phyloP scores from a whole-genome alignment of 148 eudicot species.

The Camellia granthamiana region DNA sequence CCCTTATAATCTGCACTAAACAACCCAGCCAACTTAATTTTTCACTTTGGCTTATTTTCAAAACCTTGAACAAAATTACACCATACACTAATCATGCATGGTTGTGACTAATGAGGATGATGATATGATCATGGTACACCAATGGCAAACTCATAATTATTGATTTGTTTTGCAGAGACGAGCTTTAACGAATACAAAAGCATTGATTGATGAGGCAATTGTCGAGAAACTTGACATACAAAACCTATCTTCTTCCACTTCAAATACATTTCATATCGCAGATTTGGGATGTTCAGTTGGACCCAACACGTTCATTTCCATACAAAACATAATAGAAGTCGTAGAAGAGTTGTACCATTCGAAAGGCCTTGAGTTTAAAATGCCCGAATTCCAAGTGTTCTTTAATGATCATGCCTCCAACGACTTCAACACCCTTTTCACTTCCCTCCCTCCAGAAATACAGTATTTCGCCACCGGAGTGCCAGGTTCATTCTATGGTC shows the following conservation, averaged over 20 bases:
- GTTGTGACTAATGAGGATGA: too few species aligned
- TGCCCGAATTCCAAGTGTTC: constrained; percentile 6
- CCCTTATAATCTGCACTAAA: too few species aligned
- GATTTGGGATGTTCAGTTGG: not conserved
- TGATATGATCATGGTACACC: too few species aligned
- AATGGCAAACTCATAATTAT: too few species aligned
- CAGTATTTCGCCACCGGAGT: not conserved
- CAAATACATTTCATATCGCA: not conserved
- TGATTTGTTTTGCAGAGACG: not conserved
- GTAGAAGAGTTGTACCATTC: not conserved
- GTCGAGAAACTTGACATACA: not conserved
- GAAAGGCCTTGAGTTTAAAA: not conserved
- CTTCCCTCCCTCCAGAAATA: not conserved
- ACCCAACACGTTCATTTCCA: constrained; percentile 5
- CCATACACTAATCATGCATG: too few species aligned
- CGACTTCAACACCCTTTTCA: constrained; percentile 13
- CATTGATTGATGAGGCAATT: constrained; percentile 8
- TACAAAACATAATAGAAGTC: not conserved
- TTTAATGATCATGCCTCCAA: constrained; percentile 8
- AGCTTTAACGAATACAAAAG: not conserved
- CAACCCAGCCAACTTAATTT: too few species aligned
- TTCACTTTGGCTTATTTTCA: too few species aligned
- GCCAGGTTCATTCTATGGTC: not conserved
- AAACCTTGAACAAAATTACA: too few species aligned
- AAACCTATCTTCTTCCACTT: not conserved